Conservation (phyloP, 192 early-diverging fungal genomes). For the Coemansia sp. region DNA sequence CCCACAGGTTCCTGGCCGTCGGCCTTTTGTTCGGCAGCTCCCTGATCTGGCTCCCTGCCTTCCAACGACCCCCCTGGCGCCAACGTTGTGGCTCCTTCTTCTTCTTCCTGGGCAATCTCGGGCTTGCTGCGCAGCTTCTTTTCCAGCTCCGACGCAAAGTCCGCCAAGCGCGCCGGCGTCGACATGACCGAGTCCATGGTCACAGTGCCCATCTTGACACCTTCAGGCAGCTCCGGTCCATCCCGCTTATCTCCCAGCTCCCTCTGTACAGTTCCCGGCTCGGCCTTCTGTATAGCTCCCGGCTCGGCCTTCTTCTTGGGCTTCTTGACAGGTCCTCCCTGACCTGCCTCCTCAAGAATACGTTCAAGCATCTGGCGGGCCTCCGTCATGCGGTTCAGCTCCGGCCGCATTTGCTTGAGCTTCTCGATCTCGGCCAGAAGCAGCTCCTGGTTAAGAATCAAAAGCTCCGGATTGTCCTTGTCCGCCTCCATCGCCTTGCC, state of each 20-base stretch:
- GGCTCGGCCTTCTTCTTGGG: neutral
- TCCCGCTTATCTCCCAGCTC: too few species aligned
- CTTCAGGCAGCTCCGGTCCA: slow-evolving; percentile 9
- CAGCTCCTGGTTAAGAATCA: slow-evolving; percentile 39
- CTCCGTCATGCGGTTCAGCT: slow-evolving; percentile 45
- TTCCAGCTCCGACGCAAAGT: slow-evolving; percentile 43
- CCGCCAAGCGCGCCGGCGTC: slow-evolving; percentile 31
- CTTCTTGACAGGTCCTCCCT: slow-evolving; percentile 25
- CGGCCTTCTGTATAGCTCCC: neutral
- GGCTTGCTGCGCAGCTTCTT: slow-evolving; percentile 32
- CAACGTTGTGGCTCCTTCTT: neutral
- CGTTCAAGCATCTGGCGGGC: slow-evolving; percentile 45
- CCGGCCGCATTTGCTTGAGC: slow-evolving; percentile 38
- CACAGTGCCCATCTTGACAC: slow-evolving; percentile 42
- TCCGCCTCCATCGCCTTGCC: slow-evolving; percentile 33
- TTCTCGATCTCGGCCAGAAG: slow-evolving; percentile 46
- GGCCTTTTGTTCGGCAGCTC: neutral
- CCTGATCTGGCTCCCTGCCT: neutral
- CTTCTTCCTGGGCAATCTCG: neutral
- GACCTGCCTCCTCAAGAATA: slow-evolving; percentile 35
- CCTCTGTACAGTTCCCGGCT: too few species aligned
- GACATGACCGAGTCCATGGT: slow-evolving; percentile 46
- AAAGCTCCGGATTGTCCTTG: slow-evolving; percentile 19
- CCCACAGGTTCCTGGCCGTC: neutral
- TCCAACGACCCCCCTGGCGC: neutral